phyloP scores from a whole-genome alignment of 2,329 filamentous ascomycete genomes.

The Lachnellula suecica region DNA sequence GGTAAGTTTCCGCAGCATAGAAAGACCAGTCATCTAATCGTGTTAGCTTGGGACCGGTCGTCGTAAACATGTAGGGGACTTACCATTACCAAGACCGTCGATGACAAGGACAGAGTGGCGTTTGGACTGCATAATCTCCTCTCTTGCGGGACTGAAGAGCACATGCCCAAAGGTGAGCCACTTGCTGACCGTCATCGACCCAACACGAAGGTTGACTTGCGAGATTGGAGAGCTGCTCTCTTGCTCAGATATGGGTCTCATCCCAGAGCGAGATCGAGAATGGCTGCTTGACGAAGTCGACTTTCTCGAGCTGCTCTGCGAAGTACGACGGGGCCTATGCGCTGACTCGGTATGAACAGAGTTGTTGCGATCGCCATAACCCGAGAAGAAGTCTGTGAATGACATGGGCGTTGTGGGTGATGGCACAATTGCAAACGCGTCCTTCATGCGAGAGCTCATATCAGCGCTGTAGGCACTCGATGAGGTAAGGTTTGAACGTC shows the following conservation, averaged over 20 bases:
- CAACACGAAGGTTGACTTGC: constrained; percentile 75
- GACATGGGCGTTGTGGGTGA: constrained; percentile 45
- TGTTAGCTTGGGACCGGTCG: constrained; percentile 10
- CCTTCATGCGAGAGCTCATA: constrained; percentile 52
- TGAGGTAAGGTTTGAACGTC: constrained; percentile 31
- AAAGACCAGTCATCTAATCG: constrained; percentile 75
- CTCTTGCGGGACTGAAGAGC: constrained; percentile 76
- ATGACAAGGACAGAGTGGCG: constrained; percentile 70
- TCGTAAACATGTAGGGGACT: constrained; percentile 6
- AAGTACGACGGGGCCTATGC: constrained; percentile 8
- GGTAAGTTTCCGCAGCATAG: constrained; percentile 79
- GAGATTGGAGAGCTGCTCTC: constrained; percentile 62
- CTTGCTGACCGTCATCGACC: constrained; percentile 82
- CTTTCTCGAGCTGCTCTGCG: constrained; percentile 18
- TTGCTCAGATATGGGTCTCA: constrained; percentile 26
- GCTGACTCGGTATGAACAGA: constrained; percentile 12
- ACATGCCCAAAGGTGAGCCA: constrained; percentile 86
- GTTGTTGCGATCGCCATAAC: constrained; percentile 39
- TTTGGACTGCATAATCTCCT: constrained; percentile 61
- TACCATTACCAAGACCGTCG: constrained; percentile 75
- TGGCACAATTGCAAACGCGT: constrained; percentile 43
- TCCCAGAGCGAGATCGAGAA: constrained; percentile 19
- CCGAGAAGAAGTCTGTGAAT: constrained; percentile 42
- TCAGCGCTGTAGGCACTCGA: constrained; percentile 56
- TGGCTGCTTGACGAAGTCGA: constrained; percentile 21